phyloP scores from a whole-genome alignment of 371 early-diverging fungal species.

The Syncephalastrum contaminatum region DNA sequence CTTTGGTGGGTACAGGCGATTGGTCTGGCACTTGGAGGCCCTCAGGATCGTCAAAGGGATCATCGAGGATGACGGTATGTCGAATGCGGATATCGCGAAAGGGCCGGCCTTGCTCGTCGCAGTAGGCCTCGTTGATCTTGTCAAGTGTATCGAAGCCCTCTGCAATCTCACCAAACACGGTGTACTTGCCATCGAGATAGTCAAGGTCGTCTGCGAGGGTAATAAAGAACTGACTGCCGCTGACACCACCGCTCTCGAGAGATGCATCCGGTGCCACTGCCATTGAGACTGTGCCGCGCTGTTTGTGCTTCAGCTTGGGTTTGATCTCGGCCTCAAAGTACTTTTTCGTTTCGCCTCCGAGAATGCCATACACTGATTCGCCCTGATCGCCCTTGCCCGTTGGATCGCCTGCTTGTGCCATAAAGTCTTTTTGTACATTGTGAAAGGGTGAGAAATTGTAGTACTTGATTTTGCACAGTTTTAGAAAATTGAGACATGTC shows the following conservation, averaged over 20 bases:
- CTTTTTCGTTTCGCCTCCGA: constrained; percentile 47
- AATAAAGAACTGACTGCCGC: constrained; percentile 96
- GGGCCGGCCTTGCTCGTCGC: constrained; percentile 77
- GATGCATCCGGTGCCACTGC: constrained; percentile 59
- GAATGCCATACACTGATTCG: constrained; percentile 67
- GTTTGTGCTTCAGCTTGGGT: constrained; percentile 84
- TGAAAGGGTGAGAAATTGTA: constrained; percentile 90
- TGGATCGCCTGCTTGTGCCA: constrained; percentile 89
- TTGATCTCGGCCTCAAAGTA: constrained; percentile 86
- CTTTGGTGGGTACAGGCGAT: constrained; percentile 83
- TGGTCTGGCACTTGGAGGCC: constrained; percentile 68
- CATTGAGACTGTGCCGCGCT: constrained; percentile 85
- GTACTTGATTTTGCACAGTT: constrained; percentile 92
- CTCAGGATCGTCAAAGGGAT: constrained; percentile 89
- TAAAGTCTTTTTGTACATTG: constrained; percentile 86
- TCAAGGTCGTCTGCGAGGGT: constrained; percentile 83
- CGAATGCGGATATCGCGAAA: constrained; percentile 89
- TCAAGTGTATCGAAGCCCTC: constrained; percentile 94
- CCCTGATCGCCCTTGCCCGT: constrained; percentile 83
- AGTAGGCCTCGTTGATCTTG: constrained; percentile 70
- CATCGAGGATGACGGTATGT: constrained; percentile 92
- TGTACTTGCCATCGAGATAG: constrained; percentile 96
- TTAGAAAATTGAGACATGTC: constrained; percentile 86
- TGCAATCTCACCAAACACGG: constrained; percentile 95
- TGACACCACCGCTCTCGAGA: constrained; percentile 50